Evolutionary conservation across 2,329 filamentous ascomycete genomes (phyloP), one percentile per base, ranked within the genome.

Genomic region (Colletotrichum cordylinicola): DNA sequence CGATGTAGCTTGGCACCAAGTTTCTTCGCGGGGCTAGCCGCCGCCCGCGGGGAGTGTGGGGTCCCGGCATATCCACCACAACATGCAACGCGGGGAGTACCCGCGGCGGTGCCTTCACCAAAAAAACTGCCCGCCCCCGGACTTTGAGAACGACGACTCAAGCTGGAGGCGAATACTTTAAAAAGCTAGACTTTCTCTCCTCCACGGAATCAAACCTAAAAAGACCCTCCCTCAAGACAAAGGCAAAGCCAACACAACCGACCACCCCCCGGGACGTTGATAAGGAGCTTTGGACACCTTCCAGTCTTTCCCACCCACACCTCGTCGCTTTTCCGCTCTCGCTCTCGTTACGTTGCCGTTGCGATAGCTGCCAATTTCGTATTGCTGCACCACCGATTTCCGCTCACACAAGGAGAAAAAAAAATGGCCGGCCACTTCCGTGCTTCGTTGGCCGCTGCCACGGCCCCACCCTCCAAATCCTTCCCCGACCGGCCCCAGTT

Each of bases 401-500:
- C 18, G 43, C 43, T 48, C 43, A 21, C 18, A 48, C 21, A 18
- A 24, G n/a, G n/a, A 27, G 18, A 39, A 66, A 4, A 48, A 21
- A 60, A 31, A 13, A 72, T 73, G 73, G 62, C 64, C 62, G 69
- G 69, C 56, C 73, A 75, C 64, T 75, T 75, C 73, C 73, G 73
- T 27, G 62, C 37, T 33, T 64, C 43, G 21, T 13, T 75, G 43
- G 43, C 43, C 9, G 56, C 72, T 16, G 55, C 29, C 16, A 43
- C 68, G 24, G 62, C 71, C 64, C 69, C 73, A 60, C 73, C 69
- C 35, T 5, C 43, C 16, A 64, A 75, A 29, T 16, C 29, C 5
- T 75, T 65, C 35, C 21, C 73, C 56, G 64, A 75, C 9, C 73
- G 70, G 70, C 73, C 73, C 64, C 73, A 75, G 73, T 73, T 75